phyloP scores from a whole-genome alignment of 2,329 filamentous ascomycete genomes.

The Alternaria metachromatica region DNA sequence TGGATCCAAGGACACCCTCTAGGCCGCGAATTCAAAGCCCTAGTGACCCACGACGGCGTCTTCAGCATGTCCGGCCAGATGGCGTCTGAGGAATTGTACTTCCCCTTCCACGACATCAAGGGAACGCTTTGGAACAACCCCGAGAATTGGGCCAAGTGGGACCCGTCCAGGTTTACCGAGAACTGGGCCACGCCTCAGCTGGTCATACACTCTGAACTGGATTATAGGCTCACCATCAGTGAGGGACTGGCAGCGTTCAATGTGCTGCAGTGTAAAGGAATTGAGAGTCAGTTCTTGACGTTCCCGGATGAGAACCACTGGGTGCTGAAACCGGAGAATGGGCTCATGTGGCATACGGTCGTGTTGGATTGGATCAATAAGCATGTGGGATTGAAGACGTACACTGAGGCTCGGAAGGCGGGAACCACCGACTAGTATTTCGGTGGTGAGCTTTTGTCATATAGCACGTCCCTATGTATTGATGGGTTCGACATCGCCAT shows the following conservation, averaged over 20 bases:
- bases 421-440: not conserved
- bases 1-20: constrained; percentile 91
- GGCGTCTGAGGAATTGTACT: constrained; percentile 60
- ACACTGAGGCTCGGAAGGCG: constrained; percentile 34
- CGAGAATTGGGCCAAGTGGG: constrained; percentile 63
- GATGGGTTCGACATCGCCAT: not conserved
- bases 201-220: constrained; percentile 87
- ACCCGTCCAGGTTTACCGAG: constrained; percentile 61
- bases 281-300: constrained; percentile 78
- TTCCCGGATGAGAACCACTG: constrained; percentile 84
- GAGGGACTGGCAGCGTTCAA: constrained; percentile 89
- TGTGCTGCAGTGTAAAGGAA: constrained; percentile 74
- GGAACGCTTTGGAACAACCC: constrained; percentile 46
- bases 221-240: constrained; percentile 84
- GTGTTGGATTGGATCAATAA: constrained; percentile 79
- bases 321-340: constrained; percentile 93
- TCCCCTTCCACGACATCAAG: constrained; percentile 56
- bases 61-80: constrained; percentile 67
- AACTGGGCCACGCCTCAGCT: constrained; percentile 89
- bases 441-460: not conserved
- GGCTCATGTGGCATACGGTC: constrained; percentile 85
- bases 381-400: constrained; percentile 60
- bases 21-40: constrained; percentile 82
- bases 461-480: not conserved
- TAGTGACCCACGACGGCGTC: constrained; percentile 88